These are phyloP conservation scores for Plasmodiophora brassicae DNA, from an alignment of 208 protist species.

Conservation along the genomic window DNA sequence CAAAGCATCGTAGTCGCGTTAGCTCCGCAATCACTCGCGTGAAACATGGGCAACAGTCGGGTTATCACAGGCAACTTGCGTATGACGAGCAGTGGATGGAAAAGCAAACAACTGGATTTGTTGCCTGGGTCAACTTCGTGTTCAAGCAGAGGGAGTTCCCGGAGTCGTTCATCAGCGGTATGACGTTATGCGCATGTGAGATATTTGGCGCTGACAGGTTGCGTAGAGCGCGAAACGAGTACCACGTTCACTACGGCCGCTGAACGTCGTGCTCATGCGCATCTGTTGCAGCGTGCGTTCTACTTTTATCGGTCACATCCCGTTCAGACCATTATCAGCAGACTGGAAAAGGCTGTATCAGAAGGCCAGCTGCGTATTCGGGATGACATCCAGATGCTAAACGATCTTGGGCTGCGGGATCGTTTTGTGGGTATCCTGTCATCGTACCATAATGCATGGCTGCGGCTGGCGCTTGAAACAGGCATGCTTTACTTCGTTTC, in stretches of 20 bases:
- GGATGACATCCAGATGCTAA: constrained; percentile 9
- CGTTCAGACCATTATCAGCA: not conserved
- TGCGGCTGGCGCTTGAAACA: not conserved
- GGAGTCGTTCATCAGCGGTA: not conserved
- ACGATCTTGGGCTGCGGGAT: not conserved
- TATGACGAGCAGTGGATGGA: not conserved
- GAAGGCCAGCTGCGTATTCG: not conserved
- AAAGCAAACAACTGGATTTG: not conserved
- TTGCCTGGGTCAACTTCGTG: not conserved
- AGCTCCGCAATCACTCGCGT: not conserved
- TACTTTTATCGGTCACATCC: not conserved
- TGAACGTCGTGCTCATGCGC: not conserved
- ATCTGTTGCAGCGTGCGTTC: not conserved
- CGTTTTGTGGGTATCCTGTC: not conserved
- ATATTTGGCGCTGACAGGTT: not conserved
- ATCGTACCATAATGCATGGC: not conserved
- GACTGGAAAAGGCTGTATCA: not conserved
- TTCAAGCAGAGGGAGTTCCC: constrained; percentile 7
- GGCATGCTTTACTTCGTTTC: not conserved
- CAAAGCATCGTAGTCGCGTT: not conserved
- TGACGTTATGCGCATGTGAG: not conserved
- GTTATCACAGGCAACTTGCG: not conserved
- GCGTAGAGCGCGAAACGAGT: not conserved
- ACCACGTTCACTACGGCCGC: not conserved
- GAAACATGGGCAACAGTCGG: not conserved